A percentile compares a stretch with the other conserved stretches of the same genome.
phyloP scores from a whole-genome alignment of 75 land plant genomes.

The Ceratopteris richardii region DNA sequence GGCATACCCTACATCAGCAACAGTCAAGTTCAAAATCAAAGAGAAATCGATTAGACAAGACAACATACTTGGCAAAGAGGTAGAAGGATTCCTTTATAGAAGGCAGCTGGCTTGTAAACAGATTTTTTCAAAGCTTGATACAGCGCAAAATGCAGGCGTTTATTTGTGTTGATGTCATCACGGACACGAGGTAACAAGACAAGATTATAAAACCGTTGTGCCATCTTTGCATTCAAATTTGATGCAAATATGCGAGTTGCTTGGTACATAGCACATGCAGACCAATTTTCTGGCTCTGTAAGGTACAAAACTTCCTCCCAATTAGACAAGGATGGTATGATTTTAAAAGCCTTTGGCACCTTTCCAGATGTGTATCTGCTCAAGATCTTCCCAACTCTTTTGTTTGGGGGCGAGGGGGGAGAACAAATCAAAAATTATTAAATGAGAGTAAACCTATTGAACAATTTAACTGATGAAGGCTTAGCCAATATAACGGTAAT shows the following conservation, averaged over 20 bases:
- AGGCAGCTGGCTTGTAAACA: slow-evolving; percentile 85
- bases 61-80: slow-evolving; percentile 82
- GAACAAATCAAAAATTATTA: neutral
- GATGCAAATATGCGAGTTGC: slow-evolving; percentile 93
- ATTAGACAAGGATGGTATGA: slow-evolving; percentile 49
- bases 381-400: slow-evolving; percentile 81
- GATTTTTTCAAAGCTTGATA: slow-evolving; percentile 81
- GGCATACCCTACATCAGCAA: no score
- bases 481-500: neutral
- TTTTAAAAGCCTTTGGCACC: slow-evolving; percentile 81
- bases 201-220: slow-evolving; percentile 73
- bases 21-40: no score
- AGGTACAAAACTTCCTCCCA: slow-evolving; percentile 87
- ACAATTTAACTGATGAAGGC: no score
- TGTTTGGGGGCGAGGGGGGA: no score
- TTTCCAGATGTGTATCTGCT: slow-evolving; percentile 78
- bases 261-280: slow-evolving; percentile 87
- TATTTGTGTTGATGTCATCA: slow-evolving; percentile 74
- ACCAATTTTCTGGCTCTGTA: slow-evolving; percentile 96
- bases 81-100: slow-evolving; percentile 74
- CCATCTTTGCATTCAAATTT: slow-evolving; percentile 64
- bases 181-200: slow-evolving; percentile 84
- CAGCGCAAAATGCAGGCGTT: slow-evolving; percentile 78
- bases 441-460: no score
- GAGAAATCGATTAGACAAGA: no score